phyloP scores from a whole-genome alignment of 768 basidiomycete genomes.

The Mycena sanguinolenta region DNA sequence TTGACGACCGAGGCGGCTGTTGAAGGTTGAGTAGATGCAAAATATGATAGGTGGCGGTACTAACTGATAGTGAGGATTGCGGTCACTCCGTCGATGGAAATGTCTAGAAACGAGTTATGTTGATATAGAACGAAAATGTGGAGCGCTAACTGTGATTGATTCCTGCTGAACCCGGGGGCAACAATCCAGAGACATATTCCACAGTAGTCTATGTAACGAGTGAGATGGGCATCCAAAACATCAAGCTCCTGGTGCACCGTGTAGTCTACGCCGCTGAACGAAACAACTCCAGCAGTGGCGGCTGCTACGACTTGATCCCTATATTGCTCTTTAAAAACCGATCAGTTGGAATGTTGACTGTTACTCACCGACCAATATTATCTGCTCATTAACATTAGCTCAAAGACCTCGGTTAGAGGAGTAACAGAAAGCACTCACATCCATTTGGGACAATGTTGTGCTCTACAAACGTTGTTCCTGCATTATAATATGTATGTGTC shows the following conservation, averaged over 20 bases:
- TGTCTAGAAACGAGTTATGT: slow-evolving; percentile 45
- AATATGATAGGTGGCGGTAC: not conserved
- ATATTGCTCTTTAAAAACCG: not conserved
- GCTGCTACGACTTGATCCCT: slow-evolving; percentile 24
- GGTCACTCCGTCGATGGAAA: slow-evolving; percentile 60
- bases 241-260: slow-evolving; percentile 52
- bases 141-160: slow-evolving; percentile 58
- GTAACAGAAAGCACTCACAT: too few relatives aligned
- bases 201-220: slow-evolving; percentile 43
- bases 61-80: slow-evolving; percentile 56
- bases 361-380: slow-evolving; percentile 52
- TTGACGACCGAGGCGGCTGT: slow-evolving; percentile 9
- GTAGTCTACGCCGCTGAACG: slow-evolving; percentile 45
- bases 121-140: not conserved
- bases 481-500: too few relatives aligned
- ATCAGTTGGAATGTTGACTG: not conserved
- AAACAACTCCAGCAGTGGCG: slow-evolving; percentile 24
- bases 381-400: slow-evolving; percentile 31
- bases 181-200: slow-evolving; percentile 55
- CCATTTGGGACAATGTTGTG: slow-evolving; percentile 55
- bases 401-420: too few relatives aligned
- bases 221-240: not conserved
- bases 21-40: not conserved
- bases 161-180: slow-evolving; percentile 53
- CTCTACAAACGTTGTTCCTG: not conserved